A percentile compares a stretch with the other conserved stretches of the same genome.
Evolutionary conservation across 2,329 filamentous ascomycete species (phyloP).

Genomic region (Ustulina deusta): DNA sequence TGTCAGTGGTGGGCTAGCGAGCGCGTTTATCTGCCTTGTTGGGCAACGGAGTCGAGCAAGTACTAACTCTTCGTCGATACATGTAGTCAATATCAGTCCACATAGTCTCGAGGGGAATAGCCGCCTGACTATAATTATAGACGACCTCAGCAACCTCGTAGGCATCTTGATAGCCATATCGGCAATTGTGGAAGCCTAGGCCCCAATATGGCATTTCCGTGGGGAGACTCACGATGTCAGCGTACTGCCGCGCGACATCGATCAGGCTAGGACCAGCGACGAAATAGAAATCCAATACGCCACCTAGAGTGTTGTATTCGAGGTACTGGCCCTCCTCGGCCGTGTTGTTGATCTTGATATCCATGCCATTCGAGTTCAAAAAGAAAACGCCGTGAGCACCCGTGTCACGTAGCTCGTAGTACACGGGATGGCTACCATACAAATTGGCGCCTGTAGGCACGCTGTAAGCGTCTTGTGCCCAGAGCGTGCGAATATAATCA

Average conservation of each 20-base stretch:
- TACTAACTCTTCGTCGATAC: constrained; percentile 59
- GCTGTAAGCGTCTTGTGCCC: constrained; percentile 74
- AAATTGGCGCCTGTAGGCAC: constrained; percentile 73
- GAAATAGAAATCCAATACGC: constrained; percentile 80
- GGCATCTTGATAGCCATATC: constrained; percentile 73
- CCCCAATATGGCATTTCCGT: constrained; percentile 74
- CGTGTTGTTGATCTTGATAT: constrained; percentile 77
- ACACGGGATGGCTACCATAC: constrained; percentile 81
- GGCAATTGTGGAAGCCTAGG: constrained; percentile 71
- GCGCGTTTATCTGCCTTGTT: background rate
- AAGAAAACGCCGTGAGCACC: constrained; percentile 75
- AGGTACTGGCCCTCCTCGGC: constrained; percentile 72
- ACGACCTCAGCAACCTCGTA: constrained; percentile 75
- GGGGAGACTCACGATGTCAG: constrained; percentile 66
- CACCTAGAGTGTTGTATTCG: constrained; percentile 83
- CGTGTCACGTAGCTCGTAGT: constrained; percentile 74
- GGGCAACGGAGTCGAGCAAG: background rate
- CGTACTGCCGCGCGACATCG: constrained; percentile 70
- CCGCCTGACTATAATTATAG: constrained; percentile 73
- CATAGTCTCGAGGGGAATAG: constrained; percentile 77
- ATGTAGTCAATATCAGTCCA: constrained; percentile 76
- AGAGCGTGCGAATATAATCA: constrained; percentile 77
- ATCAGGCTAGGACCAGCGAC: constrained; percentile 69
- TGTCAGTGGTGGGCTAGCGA: constrained; percentile 29
- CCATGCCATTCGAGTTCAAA: constrained; percentile 81